Evolutionary conservation across 495 filamentous ascomycete genomes (phyloP), one percentile per base, ranked within the genome.

Genomic region (Penicilliopsis zonata): DNA sequence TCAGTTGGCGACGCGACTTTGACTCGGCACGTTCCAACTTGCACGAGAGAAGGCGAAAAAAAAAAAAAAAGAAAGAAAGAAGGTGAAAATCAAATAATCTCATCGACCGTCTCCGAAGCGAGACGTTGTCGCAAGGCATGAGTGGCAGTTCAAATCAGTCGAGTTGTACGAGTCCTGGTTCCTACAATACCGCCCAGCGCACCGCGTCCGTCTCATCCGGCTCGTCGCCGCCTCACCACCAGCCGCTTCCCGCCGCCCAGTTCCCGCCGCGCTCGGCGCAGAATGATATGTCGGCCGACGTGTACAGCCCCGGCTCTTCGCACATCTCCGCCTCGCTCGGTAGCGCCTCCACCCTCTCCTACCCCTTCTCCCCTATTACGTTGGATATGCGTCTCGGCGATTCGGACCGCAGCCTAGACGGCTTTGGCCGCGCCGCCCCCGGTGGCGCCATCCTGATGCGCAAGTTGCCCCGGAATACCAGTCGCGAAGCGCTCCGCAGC

Each of bases 391-490:
- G 59, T 42, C 45, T 70, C 49, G 52, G 54, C 46, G 61, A 70
- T 36, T 37, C 56, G 35, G 59, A 61, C 42, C 52, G 52, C 34
- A 45, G 59, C 37, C 61, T 69, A 26, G 65, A 66, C 41, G 59
- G 54, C 43, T 52, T 64, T 28, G 43, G 47, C 31, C 59, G 60
- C 34, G 31, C 45, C 4, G 44, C 27, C 23, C 54, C 42, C 16
- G 56, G 55, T 33, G 59, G 58, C 44, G 69, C 63, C 51, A 76
- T 74, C 33, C 53, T 83, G 30, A 79, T 94, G 58, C 81, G 81
- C 40, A 80, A 76, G 44, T 69, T 94, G 1, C 81, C 86, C 5
- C 50, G 63, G 33, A 83, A 78, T 44, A 87, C 75, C 13, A 76
- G 70, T 31, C 66, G 76, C 34, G 80, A 87, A 36, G 68, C 72